Percentiles rank a stretch among this genome's conserved stretches.
Evolutionary conservation across 2,329 filamentous ascomycete species (phyloP).

Genomic region (Alternaria alternata): DNA sequence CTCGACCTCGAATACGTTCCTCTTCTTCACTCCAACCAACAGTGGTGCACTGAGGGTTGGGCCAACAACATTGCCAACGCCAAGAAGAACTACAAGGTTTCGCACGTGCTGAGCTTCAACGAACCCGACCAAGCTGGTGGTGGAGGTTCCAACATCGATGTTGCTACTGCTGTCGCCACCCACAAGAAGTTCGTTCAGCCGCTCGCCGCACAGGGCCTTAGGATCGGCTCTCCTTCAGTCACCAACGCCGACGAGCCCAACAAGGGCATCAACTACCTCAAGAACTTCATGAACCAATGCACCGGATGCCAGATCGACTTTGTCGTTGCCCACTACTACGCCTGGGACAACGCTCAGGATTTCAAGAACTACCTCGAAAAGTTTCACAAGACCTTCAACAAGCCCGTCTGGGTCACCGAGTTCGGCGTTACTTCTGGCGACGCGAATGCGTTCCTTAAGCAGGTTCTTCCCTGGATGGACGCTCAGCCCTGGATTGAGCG

Average conservation of each 20-base stretch:
- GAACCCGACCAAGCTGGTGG: conserved; percentile 48
- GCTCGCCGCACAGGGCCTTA: conserved; percentile 32
- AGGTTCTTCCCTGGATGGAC: conserved; percentile 49
- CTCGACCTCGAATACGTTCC: conserved; percentile 68
- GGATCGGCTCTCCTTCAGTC: conserved; percentile 48
- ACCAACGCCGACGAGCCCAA: conserved; percentile 39
- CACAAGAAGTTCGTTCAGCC: conserved; percentile 42
- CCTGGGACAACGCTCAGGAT: conserved; percentile 38
- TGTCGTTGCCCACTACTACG: conserved; percentile 50
- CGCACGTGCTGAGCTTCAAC: conserved; percentile 48
- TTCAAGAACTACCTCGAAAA: conserved; percentile 51
- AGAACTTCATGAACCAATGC: conserved; percentile 38
- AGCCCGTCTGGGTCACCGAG: conserved; percentile 50
- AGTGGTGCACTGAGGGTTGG: conserved; percentile 42
- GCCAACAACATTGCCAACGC: conserved; percentile 37
- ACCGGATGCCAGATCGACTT: conserved; percentile 46
- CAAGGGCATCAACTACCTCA: conserved; percentile 45
- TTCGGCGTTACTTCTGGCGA: conserved; percentile 42
- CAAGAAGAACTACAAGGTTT: conserved; percentile 40
- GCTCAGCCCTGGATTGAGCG: conserved; percentile 40
- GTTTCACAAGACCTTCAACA: conserved; percentile 37
- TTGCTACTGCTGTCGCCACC: conserved; percentile 28
- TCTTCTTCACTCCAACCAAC: conserved; percentile 50
- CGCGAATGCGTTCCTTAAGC: conserved; percentile 38
- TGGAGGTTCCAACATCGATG: conserved; percentile 40